Evolutionary conservation across 73 alveolate species (phyloP).

Genomic region (Paramecium pentaurelia): DNA sequence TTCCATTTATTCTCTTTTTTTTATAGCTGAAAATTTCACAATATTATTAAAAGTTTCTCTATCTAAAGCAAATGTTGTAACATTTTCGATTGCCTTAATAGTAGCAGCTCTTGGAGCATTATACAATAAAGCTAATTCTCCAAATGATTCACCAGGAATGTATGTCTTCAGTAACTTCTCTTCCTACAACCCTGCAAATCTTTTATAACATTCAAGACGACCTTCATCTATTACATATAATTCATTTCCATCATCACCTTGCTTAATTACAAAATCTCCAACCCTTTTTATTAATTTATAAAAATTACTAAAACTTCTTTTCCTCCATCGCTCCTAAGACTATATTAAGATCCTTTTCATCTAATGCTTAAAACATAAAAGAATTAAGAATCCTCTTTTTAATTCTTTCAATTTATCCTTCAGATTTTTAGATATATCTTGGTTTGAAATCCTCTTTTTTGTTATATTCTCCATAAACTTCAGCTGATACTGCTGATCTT

Average conservation of each 20-base stretch:
- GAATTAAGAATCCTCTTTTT: slow-evolving; percentile 55
- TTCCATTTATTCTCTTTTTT: slow-evolving; percentile 90
- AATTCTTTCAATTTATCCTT: slow-evolving; percentile 62
- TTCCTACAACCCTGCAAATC: neutral
- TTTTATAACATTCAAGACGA: slow-evolving; percentile 73
- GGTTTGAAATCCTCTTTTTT: slow-evolving; percentile 76
- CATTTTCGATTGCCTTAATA: slow-evolving; percentile 67
- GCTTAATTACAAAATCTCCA: slow-evolving; percentile 80
- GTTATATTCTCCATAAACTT: slow-evolving; percentile 72
- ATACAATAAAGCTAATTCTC: slow-evolving; percentile 79
- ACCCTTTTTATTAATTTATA: slow-evolving; percentile 4
- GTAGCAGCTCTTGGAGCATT: slow-evolving; percentile 86
- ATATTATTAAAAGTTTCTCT: slow-evolving; percentile 77
- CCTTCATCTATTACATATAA: slow-evolving; percentile 89
- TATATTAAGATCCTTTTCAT: slow-evolving; percentile 64
- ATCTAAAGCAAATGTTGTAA: slow-evolving; percentile 73
- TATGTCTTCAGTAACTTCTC: slow-evolving; percentile 68
- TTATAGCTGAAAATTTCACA: slow-evolving; percentile 79
- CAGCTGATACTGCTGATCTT: slow-evolving; percentile 76
- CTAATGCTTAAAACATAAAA: slow-evolving; percentile 70
- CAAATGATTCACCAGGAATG: slow-evolving; percentile 77
- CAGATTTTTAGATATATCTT: slow-evolving; percentile 58
- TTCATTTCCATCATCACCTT: slow-evolving; percentile 95
- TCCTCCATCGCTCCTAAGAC: slow-evolving; percentile 79
- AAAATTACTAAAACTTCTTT: neutral